phyloP scores from a whole-genome alignment of 768 basidiomycete genomes.

The Lyophyllum shimeji region DNA sequence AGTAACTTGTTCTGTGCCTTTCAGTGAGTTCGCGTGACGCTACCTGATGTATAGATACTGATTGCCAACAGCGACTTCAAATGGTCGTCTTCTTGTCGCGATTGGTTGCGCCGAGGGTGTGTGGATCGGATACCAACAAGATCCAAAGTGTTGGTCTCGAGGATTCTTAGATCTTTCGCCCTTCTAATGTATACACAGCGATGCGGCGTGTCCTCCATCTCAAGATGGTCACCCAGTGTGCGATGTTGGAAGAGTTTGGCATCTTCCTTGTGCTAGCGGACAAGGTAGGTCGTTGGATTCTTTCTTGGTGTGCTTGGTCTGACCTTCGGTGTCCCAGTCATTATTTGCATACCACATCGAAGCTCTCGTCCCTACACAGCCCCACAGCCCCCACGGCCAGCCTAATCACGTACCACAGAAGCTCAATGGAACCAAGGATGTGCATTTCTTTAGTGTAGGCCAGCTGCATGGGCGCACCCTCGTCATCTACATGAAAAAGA shows the following conservation, averaged over 20 bases:
- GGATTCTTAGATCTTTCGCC: not conserved
- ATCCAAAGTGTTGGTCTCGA: slow-evolving; percentile 68
- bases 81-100: slow-evolving; percentile 84
- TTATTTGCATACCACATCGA: slow-evolving; percentile 96
- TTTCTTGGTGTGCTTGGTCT: not conserved
- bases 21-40: slow-evolving; percentile 57
- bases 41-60: slow-evolving; percentile 1
- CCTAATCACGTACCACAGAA: slow-evolving; percentile 84
- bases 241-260: slow-evolving; percentile 94
- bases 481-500: slow-evolving; percentile 95
- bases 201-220: slow-evolving; percentile 92
- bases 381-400: slow-evolving; percentile 50
- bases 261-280: slow-evolving; percentile 95
- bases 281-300: slow-evolving; percentile 50
- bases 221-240: slow-evolving; percentile 92
- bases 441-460: slow-evolving; percentile 95
- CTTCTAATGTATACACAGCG: slow-evolving; percentile 42
- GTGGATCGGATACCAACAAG: slow-evolving; percentile 94
- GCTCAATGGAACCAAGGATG: slow-evolving; percentile 86
- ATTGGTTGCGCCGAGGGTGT: slow-evolving; percentile 96
- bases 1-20: slow-evolving; percentile 94
- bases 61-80: slow-evolving; percentile 63
- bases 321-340: slow-evolving; percentile 42
- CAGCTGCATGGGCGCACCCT: slow-evolving; percentile 84
- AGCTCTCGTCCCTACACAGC: slow-evolving; percentile 88